These are phyloP conservation scores for Trypanosoma caninum DNA, from an alignment of 208 protist species.

Conservation along the genomic window DNA sequence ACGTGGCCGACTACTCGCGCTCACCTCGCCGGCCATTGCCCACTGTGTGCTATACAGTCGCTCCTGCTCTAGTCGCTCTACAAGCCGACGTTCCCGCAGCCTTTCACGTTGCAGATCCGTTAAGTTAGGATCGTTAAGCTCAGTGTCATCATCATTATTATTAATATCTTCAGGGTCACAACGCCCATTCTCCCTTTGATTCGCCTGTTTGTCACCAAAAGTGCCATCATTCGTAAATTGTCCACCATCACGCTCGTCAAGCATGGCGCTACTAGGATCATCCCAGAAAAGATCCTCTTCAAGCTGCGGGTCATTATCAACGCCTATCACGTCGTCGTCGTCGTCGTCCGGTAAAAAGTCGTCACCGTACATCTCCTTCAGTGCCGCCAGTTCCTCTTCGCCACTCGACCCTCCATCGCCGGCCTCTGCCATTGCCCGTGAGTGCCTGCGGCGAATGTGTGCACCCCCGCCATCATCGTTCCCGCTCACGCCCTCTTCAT, in stretches of 20 bases:
- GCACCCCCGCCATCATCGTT: constrained; percentile 32
- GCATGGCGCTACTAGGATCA: constrained; percentile 41
- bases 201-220: constrained; percentile 24
- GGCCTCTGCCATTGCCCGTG: constrained; percentile 9
- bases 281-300: constrained; percentile 61
- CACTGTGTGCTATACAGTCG: constrained; percentile 77
- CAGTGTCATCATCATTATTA: constrained; percentile 60
- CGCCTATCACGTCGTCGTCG: constrained; percentile 43
- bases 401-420: constrained; percentile 29
- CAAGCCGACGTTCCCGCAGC: constrained; percentile 56
- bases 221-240: constrained; percentile 53
- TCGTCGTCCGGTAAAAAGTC: constrained; percentile 63
- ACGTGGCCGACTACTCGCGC: constrained; percentile 63
- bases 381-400: constrained; percentile 72
- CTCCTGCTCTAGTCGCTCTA: constrained; percentile 71
- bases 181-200: not conserved
- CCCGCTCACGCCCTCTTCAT: constrained; percentile 38
- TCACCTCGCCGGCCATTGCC: constrained; percentile 81
- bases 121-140: constrained; percentile 58
- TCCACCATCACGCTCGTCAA: constrained; percentile 33
- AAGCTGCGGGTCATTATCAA: constrained; percentile 43
- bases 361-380: constrained; percentile 86
- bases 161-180: constrained; percentile 14
- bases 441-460: constrained; percentile 28
- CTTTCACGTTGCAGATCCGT: constrained; percentile 74